Evolutionary conservation across 1,139 yeast genomes (phyloP), one percentile per base, ranked within the genome.

Genomic region (Geotrichum siamense): DNA sequence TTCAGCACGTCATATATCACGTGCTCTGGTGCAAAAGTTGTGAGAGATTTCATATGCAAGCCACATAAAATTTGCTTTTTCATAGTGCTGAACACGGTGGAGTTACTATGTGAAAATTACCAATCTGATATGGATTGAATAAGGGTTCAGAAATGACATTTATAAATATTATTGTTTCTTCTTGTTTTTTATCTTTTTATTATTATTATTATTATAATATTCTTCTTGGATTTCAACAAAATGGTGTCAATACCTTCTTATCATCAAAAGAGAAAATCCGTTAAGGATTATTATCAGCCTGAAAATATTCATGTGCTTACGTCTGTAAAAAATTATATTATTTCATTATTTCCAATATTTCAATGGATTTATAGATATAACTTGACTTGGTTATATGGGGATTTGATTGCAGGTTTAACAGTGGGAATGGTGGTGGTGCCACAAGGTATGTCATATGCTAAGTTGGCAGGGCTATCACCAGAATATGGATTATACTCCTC

Each of bases 361-460:
- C 67, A 69, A 19, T 87, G 97, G 97, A 78, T 87, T 45, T 75
- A 82, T 50, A 84, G 86, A 58, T 89, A 87, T 64, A 89, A 89
- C 58, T 58, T 70, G 13, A 72, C 72, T 38, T 89, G 96, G 96
- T 68, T 82, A 17, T 75, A 78, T 49, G 77, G 89, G 38, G 97
- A 89, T 63, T 64, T 87, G 51, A 79, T 87, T 50, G 96, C 97
- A 2, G 96, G 96, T 60, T 72, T 89, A 48, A 84, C 96, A 2
- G 95, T 87, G 12, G 96, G 96, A 37, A 79, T 84, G 52, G 96
- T 89, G 16, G 73, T 87, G 55, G 95, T 89, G 25, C 96, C 97
- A 2, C 97, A 89, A 64, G 80, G 93, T 6, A 87, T 89, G 96
- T 86, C 96, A 0, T 89, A 89, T 60, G 96, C 96, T 8, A 79